These are phyloP conservation scores for Rubia tinctorum DNA, from an alignment of 305 asterid species.

Conservation along the genomic window DNA sequence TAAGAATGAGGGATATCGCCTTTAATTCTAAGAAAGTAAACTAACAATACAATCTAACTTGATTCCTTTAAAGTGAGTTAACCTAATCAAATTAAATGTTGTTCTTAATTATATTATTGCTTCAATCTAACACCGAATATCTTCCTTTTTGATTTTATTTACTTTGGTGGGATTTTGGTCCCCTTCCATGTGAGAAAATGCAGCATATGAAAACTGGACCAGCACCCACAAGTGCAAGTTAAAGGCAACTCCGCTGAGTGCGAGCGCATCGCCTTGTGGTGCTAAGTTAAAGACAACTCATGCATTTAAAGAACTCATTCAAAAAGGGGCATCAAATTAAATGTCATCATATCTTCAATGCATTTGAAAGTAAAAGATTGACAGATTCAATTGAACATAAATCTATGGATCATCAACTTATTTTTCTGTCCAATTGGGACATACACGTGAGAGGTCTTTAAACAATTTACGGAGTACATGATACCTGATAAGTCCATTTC, in stretches of 20 bases:
- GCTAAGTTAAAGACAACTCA: background rate
- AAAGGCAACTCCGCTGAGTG: constrained; percentile 3
- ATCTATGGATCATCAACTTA: background rate
- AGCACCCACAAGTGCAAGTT: constrained; percentile 5
- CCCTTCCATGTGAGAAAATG: background rate
- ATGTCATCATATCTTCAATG: background rate
- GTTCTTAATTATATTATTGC: background rate
- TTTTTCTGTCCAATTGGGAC: constrained; percentile 3
- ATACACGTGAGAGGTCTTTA: constrained; percentile 14
- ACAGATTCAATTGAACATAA: background rate
- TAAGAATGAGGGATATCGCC: too few relatives aligned
- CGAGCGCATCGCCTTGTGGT: too few relatives aligned
- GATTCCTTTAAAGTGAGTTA: too few relatives aligned
- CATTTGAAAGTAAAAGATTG: background rate
- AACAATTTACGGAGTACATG: background rate
- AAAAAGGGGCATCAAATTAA: background rate
- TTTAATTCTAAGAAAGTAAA: too few relatives aligned
- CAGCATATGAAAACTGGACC: constrained; percentile 2
- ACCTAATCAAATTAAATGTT: too few relatives aligned
- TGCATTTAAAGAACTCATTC: constrained; percentile 2
- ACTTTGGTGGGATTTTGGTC: constrained; percentile 5
- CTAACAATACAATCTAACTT: too few relatives aligned
- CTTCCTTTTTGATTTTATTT: background rate
- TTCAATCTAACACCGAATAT: background rate
- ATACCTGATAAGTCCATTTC: background rate